Evolutionary conservation across 1,284 basidiomycete species (phyloP).

Genomic region (Volvariella surrecta): DNA sequence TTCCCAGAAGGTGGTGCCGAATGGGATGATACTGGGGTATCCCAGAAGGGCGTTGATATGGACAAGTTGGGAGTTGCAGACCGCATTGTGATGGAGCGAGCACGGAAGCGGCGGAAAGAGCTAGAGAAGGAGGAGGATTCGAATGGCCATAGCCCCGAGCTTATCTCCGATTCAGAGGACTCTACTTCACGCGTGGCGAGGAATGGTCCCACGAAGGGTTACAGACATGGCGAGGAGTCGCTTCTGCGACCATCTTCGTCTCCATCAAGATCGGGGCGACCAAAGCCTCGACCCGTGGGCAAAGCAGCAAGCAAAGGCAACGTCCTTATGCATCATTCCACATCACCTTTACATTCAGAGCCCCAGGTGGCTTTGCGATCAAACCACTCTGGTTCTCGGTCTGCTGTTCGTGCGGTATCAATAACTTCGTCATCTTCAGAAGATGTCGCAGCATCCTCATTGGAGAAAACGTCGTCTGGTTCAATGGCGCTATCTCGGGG

Average conservation of each 20-base stretch:
- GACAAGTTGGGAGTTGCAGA: slow-evolving; percentile 39
- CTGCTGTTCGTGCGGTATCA: not conserved
- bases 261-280: slow-evolving; percentile 10
- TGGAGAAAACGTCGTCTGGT: too few species aligned
- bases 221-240: slow-evolving; percentile 11
- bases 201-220: slow-evolving; percentile 17
- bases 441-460: too few species aligned
- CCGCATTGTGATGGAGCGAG: slow-evolving; percentile 58
- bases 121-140: slow-evolving; percentile 47
- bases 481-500: too few species aligned
- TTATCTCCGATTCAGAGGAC: slow-evolving; percentile 16
- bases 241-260: too few species aligned
- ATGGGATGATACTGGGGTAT: slow-evolving; percentile 24
- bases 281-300: slow-evolving; percentile 16
- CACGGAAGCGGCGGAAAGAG: slow-evolving; percentile 48
- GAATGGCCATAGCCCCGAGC: slow-evolving; percentile 18
- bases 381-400: not conserved
- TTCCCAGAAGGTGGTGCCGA: slow-evolving; percentile 54
- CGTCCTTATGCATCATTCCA: not conserved
- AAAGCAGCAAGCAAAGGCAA: slow-evolving; percentile 2
- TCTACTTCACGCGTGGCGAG: slow-evolving; percentile 15
- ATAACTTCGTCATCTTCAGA: not conserved
- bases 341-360: not conserved
- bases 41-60: slow-evolving; percentile 4
- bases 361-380: too few species aligned